Percentiles rank a stretch among this genome's conserved stretches.
Conservation (phyloP, 2,329 filamentous ascomycete species). For the Arachnopeziza araneosa region DNA sequence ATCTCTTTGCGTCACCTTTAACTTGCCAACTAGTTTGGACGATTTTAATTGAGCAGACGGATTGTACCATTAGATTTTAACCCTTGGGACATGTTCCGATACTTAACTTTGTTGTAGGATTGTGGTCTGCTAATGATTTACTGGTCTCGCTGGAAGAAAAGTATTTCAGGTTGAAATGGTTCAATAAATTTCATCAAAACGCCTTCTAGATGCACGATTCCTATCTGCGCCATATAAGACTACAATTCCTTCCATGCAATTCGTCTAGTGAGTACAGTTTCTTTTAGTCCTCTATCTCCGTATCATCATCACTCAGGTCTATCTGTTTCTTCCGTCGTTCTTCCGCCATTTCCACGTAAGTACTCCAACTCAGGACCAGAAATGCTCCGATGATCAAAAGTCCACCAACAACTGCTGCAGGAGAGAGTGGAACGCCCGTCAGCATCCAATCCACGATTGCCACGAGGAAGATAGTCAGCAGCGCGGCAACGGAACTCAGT, state of each 20-base stretch:
- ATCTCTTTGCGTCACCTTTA: not conserved
- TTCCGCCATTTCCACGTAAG: constrained; percentile 88
- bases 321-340: constrained; percentile 58
- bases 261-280: not conserved
- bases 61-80: too few relatives aligned
- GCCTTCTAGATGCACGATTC: not conserved
- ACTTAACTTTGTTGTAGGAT: too few relatives aligned
- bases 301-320: constrained; percentile 39
- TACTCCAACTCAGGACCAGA: constrained; percentile 80
- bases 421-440: constrained; percentile 69
- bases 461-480: constrained; percentile 95
- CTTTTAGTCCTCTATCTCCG: constrained; percentile 25
- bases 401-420: constrained; percentile 75
- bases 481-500: constrained; percentile 82
- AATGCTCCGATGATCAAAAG: constrained; percentile 85
- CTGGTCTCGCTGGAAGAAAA: not conserved
- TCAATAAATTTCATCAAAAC: not conserved
- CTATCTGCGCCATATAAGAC: not conserved
- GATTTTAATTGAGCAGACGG: too few relatives aligned
- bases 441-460: constrained; percentile 85
- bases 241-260: not conserved
- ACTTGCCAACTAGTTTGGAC: too few relatives aligned
- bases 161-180: not conserved
- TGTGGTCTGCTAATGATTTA: too few relatives aligned
- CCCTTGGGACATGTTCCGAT: too few relatives aligned